A percentile compares a stretch with the other conserved stretches of the same genome.
Conservation (phyloP, 2,329 filamentous ascomycete genomes). For the Lizonia empirigonia region DNA sequence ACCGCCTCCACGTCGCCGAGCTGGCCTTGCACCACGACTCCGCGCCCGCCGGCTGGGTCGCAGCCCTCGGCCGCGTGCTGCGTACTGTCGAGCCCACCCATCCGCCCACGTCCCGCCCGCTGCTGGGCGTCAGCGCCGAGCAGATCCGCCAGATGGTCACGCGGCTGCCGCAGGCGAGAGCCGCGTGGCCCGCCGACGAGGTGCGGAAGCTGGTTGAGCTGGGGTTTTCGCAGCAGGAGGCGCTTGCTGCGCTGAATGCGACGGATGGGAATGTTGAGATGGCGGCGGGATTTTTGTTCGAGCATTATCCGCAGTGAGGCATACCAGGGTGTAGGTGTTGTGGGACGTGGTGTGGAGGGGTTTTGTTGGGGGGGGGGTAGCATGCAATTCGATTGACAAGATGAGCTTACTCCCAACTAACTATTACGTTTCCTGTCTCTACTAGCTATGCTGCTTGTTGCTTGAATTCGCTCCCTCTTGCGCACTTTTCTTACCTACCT, state of each 20-base stretch:
- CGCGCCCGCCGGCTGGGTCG: conserved; percentile 65
- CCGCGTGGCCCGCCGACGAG: conserved; percentile 50
- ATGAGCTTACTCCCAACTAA: too few relatives aligned
- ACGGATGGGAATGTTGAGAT: conserved; percentile 57
- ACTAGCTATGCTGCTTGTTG: too few relatives aligned
- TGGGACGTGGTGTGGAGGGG: too few relatives aligned
- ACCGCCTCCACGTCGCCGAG: conserved; percentile 32
- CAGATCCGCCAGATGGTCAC: conserved; percentile 43
- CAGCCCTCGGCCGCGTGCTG: conserved; percentile 62
- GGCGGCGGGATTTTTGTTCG: conserved; percentile 56
- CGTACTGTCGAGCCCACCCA: conserved; percentile 37
- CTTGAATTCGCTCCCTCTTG: too few relatives aligned
- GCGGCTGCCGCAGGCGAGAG: conserved; percentile 37
- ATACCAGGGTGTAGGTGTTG: too few relatives aligned
- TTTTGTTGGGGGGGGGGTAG: too few relatives aligned
- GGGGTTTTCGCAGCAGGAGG: conserved; percentile 54
- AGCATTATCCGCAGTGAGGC: conserved; percentile 40
- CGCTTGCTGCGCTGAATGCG: conserved; percentile 55
- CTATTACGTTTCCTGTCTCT: too few relatives aligned
- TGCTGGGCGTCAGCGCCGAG: conserved; percentile 36
- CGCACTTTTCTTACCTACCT: too few relatives aligned
- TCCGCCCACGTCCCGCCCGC: conserved; percentile 22
- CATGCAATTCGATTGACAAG: too few relatives aligned
- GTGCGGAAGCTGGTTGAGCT: conserved; percentile 53
- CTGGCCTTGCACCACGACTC: conserved; percentile 35